Base-by-base conservation (phyloP, 305 asterid genomes). In the Fraxinus angustifolia region DNA sequence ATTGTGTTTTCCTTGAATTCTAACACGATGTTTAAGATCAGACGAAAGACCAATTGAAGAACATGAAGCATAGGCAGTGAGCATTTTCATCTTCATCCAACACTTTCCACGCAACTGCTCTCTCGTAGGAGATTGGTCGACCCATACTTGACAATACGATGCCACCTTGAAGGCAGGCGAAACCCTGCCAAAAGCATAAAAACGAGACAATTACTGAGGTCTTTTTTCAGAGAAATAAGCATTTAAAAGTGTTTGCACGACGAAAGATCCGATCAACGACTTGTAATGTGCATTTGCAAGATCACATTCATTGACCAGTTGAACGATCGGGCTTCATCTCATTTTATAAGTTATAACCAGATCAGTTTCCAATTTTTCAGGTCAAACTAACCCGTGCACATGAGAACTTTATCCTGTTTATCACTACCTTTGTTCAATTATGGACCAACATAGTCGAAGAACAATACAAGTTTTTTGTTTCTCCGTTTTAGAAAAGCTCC, bases 61-160 rank as follows among this genome's bases (percentile, higher is more conserved):
- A 92, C 94, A 90, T 91, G 92, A 95, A 91, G 86, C 98, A 93
- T 23, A 95, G 83, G 88, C 97, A 95, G 78, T 95, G 99, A 0
- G 93, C 92, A 65, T 90, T 90, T 87, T 95, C 98, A 67, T 92
- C 97, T 38, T 92, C 97, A 31, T 93, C 89, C 92, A 95, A 81
- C 81, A 91, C 97, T 87, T 95, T 93, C 99, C 99, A 95, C 1
- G 99, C 98, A 6, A 95, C 94, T 26, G 97, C 97, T 68, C 94
- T 88, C 85, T 95, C 97, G 21, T 90, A 95, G 0, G 98, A 90
- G 14, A 95, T 87, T 35, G 96, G 90, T 70, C 99, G 87, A 31
- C 98, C 93, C 98, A 93, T 93, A 70, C 98, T 95, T 67, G 99
- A 95, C 89, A 93, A 38, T 79, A 96, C 92, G 50, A 95, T 91